phyloP scores from a whole-genome alignment of 805 yeast genomes.

The Cyberlindnera maclurae region DNA sequence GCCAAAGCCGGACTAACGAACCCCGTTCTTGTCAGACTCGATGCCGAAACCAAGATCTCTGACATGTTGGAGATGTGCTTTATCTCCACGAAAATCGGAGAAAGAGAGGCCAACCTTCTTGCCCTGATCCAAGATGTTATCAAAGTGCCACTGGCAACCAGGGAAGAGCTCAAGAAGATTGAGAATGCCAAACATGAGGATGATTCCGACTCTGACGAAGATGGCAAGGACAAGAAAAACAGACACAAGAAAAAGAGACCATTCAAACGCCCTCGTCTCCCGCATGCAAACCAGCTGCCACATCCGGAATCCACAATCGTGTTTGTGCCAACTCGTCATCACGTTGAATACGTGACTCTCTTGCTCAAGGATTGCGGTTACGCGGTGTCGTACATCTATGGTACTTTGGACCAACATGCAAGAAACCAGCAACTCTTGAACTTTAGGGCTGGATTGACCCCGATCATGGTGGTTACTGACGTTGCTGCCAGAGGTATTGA shows the following conservation, averaged over 20 bases:
- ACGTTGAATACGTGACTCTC: conserved; percentile 81
- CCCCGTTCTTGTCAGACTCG: conserved; percentile 88
- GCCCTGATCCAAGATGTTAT: conserved; percentile 77
- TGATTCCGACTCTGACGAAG: conserved; percentile 44
- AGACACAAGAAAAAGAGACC: conserved; percentile 28
- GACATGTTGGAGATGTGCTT: conserved; percentile 89
- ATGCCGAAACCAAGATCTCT: conserved; percentile 85
- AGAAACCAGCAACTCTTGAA: conserved; percentile 82
- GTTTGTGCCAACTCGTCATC: conserved; percentile 96
- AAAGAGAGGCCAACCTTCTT: conserved; percentile 82
- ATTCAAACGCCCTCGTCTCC: conserved; percentile 49
- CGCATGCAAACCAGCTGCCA: conserved; percentile 79
- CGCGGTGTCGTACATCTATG: conserved; percentile 84
- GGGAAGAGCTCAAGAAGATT: conserved; percentile 54
- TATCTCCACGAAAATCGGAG: conserved; percentile 70
- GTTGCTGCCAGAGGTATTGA: conserved; percentile 99
- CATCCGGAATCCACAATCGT: conserved; percentile 82
- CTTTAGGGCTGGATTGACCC: conserved; percentile 78
- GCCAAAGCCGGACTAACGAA: conserved; percentile 94
- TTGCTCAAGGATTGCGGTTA: conserved; percentile 74
- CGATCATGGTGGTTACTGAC: conserved; percentile 92
- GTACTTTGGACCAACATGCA: conserved; percentile 92
- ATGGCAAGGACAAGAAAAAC: conserved; percentile 32
- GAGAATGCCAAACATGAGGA: conserved; percentile 34
- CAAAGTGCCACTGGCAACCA: conserved; percentile 72